Percentiles rank a stretch among this genome's conserved stretches.
Conservation (phyloP, 225 moss, liverwort and hornwort species). For the Thuidium tamariscinum region DNA sequence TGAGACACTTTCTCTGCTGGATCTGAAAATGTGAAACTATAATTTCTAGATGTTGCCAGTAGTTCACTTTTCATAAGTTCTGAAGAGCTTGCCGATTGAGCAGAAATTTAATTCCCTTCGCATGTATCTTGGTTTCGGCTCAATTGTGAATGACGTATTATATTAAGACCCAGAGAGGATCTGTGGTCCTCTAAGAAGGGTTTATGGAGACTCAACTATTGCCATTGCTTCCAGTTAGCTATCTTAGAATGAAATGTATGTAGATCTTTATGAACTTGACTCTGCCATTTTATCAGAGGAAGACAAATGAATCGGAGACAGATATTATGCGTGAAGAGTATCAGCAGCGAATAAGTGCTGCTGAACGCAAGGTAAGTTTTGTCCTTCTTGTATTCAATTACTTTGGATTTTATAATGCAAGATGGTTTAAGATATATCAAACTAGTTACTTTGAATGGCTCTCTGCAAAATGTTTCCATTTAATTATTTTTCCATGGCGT, state of each 20-base stretch:
- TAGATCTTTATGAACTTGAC: neutral
- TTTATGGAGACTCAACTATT: neutral
- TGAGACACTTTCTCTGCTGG: neutral
- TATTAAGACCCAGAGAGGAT: neutral
- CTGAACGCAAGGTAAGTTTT: conserved; percentile 84
- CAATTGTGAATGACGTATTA: neutral
- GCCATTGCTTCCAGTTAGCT: neutral
- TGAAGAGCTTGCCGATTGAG: neutral
- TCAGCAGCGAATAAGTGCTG: conserved; percentile 92
- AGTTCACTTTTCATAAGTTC: neutral
- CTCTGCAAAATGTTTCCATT: neutral
- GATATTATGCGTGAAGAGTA: conserved; percentile 94
- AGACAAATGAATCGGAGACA: conserved; percentile 64
- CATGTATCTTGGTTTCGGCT: neutral
- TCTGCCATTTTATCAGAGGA: conserved; percentile 44
- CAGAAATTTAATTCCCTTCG: neutral
- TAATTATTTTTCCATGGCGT: neutral
- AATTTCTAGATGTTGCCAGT: neutral
- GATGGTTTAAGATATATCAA: neutral
- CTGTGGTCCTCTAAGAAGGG: neutral
- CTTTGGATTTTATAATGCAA: neutral
- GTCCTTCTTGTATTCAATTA: neutral
- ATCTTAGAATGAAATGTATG: neutral
- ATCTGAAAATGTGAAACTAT: neutral
- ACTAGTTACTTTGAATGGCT: neutral